Evolutionary conservation across 306 rosid genomes (phyloP).

Genomic region (cucumber (Cucumis sativus)): Cucumber_9930_V3 NC_026657.2:32142501-32143000

Average conservation of each 20-base stretch:
- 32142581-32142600: background rate
- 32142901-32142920: background rate
- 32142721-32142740: background rate
- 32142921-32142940: background rate
- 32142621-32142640: background rate
- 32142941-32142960: background rate
- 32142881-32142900: background rate
- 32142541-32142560: background rate
- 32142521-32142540: too few relatives aligned
- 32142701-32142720: background rate
- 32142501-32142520: too few relatives aligned
- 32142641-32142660: background rate
- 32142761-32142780: background rate
- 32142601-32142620: background rate
- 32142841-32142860: background rate
- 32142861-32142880: background rate
- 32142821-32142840: background rate
- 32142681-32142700: background rate
- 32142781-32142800: background rate
- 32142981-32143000: background rate
- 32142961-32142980: background rate
- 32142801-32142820: background rate
- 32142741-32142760: background rate
- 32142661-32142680: background rate
- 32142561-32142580: background rate